Evolutionary conservation across 2,329 filamentous ascomycete species (phyloP).

Genomic region (Huntiella savannae): DNA sequence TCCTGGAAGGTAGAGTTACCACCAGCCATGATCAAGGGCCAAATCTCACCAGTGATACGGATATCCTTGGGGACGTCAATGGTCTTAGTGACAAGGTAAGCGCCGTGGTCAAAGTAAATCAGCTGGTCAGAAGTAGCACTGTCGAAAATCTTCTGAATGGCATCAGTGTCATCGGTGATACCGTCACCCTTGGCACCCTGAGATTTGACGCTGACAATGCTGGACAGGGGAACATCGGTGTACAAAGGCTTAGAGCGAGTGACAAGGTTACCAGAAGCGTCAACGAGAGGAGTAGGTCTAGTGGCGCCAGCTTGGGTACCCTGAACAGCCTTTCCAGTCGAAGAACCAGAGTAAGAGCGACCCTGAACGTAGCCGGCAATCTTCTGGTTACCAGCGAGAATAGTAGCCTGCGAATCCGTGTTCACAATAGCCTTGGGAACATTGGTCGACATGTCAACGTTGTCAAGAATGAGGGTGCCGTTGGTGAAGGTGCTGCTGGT

Average conservation of each 20-base stretch:
- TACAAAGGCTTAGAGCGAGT: constrained; percentile 85
- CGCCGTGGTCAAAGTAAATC: constrained; percentile 58
- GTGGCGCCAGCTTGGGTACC: constrained; percentile 27
- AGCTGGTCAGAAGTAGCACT: constrained; percentile 42
- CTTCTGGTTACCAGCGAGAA: constrained; percentile 51
- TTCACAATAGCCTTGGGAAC: constrained; percentile 48
- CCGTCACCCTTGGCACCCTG: constrained; percentile 79
- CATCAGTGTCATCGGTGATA: constrained; percentile 65
- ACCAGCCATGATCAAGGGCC: constrained; percentile 72
- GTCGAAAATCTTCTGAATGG: constrained; percentile 63
- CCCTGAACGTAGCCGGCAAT: constrained; percentile 65
- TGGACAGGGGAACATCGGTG: constrained; percentile 40
- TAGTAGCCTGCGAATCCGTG: constrained; percentile 31
- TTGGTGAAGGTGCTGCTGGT: constrained; percentile 45
- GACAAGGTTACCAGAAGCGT: constrained; percentile 47
- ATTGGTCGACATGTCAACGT: constrained; percentile 60
- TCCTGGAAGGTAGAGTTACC: constrained; percentile 54
- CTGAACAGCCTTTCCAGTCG: constrained; percentile 37
- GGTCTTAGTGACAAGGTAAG: constrained; percentile 51
- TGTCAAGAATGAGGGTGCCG: constrained; percentile 70
- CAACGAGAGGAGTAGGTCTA: constrained; percentile 50
- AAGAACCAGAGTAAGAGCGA: constrained; percentile 40
- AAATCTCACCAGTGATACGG: constrained; percentile 80
- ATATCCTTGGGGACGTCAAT: constrained; percentile 58
- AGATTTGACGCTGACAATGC: constrained; percentile 68